These are phyloP conservation scores for Metschnikowia peoriensis DNA, from an alignment of 805 yeast genomes.

Conservation along the genomic window DNA sequence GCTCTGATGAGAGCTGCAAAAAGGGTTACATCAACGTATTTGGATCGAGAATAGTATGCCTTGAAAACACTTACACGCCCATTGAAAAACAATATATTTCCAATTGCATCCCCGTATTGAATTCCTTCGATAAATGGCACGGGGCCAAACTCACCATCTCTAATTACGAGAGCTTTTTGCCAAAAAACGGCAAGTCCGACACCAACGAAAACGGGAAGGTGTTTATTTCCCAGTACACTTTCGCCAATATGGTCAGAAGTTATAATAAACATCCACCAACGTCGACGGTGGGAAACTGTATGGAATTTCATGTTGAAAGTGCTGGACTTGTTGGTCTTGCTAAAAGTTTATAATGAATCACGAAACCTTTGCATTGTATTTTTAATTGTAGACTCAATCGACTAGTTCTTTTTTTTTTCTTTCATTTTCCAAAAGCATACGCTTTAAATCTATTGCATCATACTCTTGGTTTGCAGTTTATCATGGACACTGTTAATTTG, in stretches of 20 bases:
- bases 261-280: neutral
- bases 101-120: slow-evolving; percentile 37
- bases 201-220: slow-evolving; percentile 10
- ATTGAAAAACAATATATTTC: slow-evolving; percentile 37
- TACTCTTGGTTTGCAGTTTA: no score
- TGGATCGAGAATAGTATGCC: slow-evolving; percentile 14
- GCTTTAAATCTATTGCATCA: no score
- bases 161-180: slow-evolving; percentile 11
- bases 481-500: no score
- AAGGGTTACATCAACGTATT: slow-evolving; percentile 4
- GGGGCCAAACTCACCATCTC: slow-evolving; percentile 17
- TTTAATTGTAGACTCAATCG: neutral
- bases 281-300: slow-evolving; percentile 7
- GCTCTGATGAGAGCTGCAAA: neutral
- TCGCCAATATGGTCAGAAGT: slow-evolving; percentile 10
- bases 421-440: no score
- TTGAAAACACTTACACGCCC: slow-evolving; percentile 19
- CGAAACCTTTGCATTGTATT: neutral
- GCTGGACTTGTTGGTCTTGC: slow-evolving; percentile 15
- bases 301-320: slow-evolving; percentile 16
- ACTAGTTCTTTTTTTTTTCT: neutral
- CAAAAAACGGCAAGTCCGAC: slow-evolving; percentile 9
- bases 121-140: slow-evolving; percentile 39
- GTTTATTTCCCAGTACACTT: slow-evolving; percentile 13
- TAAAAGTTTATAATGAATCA: neutral